Conservation (phyloP, 1,284 basidiomycete species). For the Trametes sp. region DNA sequence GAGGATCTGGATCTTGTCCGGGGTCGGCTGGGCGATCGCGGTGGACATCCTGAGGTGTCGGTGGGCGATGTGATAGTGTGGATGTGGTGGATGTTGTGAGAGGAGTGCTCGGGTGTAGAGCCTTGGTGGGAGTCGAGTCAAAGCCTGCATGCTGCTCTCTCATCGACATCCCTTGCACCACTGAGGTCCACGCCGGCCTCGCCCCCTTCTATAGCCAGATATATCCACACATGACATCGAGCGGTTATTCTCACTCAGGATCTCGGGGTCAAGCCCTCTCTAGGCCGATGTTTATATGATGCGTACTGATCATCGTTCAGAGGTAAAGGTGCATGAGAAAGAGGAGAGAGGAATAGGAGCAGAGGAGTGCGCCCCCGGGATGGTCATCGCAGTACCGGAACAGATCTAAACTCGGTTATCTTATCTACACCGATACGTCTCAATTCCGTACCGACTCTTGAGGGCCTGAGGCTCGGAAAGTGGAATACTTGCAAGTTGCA, state of each 20-base stretch:
- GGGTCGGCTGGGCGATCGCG: constrained; percentile 39
- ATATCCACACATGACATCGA: background rate
- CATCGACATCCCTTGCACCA: constrained; percentile 1
- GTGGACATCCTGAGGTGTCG: constrained; percentile 26
- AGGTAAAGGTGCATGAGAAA: too few species aligned
- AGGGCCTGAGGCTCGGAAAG: too few species aligned
- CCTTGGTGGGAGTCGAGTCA: constrained; percentile 19
- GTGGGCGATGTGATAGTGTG: background rate
- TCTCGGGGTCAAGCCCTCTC: background rate
- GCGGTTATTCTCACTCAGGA: background rate
- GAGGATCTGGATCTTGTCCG: constrained; percentile 68
- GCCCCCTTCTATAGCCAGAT: background rate
- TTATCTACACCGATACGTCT: too few species aligned
- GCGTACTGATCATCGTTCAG: too few species aligned
- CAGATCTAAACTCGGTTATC: too few species aligned
- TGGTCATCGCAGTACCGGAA: too few species aligned
- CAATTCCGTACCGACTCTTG: too few species aligned
- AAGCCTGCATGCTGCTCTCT: constrained; percentile 17
- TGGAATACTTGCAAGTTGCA: too few species aligned
- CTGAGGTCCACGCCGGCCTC: background rate
- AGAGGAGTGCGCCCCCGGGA: too few species aligned
- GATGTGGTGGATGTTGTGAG: background rate
- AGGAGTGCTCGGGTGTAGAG: constrained; percentile 3
- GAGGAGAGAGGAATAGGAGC: too few species aligned
- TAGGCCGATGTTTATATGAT: too few species aligned